A percentile compares a stretch with the other conserved stretches of the same genome.
These are phyloP conservation scores for Pseudozyma tsukubaensis DNA, from an alignment of 1,284 basidiomycete species.

Conservation along the genomic window DNA sequence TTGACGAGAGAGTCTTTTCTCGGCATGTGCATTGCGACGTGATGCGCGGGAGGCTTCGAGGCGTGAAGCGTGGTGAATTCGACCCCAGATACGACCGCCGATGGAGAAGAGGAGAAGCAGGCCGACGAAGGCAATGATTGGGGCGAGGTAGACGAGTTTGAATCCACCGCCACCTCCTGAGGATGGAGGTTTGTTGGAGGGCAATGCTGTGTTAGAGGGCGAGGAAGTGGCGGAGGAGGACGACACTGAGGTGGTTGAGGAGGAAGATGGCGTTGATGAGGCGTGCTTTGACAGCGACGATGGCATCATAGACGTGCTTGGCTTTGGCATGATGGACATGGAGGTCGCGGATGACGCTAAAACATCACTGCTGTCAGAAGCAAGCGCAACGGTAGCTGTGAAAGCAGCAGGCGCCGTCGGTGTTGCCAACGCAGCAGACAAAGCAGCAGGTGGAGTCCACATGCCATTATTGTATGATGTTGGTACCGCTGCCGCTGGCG, in stretches of 20 bases:
- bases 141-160: conserved; percentile 55
- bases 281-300: conserved; percentile 1
- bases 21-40: conserved; percentile 16
- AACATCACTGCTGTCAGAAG: not conserved
- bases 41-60: conserved; percentile 25
- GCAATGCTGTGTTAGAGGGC: not conserved
- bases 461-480: conserved; percentile 35
- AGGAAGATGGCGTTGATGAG: not conserved
- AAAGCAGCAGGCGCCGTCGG: conserved; percentile 3
- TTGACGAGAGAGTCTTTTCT: not conserved
- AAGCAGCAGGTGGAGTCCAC: conserved; percentile 35
- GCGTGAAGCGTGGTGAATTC: conserved; percentile 43
- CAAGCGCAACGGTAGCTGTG: conserved; percentile 9
- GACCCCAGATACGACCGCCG: conserved; percentile 57
- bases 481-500: conserved; percentile 1
- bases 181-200: not conserved
- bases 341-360: not conserved
- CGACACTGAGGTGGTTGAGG: conserved; percentile 10
- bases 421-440: not conserved
- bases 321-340: not conserved
- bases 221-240: conserved; percentile 6
- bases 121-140: conserved; percentile 49
- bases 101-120: conserved; percentile 54
- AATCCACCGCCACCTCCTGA: conserved; percentile 23
- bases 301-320: not conserved